phyloP scores from a whole-genome alignment of 257 asterid species.

The Fraxinus excelsior region DNA sequence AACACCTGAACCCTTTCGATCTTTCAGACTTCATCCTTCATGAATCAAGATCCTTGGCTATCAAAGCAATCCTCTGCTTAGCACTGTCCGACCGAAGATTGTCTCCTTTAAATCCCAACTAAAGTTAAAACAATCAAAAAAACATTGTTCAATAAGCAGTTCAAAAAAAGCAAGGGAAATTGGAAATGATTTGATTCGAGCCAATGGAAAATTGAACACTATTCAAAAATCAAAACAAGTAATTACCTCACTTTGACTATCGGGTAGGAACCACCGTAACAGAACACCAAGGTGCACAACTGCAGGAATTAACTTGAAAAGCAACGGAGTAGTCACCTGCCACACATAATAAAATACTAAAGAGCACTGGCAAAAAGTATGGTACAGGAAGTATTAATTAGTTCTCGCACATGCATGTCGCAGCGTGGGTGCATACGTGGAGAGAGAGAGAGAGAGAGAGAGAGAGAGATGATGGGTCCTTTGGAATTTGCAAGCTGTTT shows the following conservation, averaged over 20 bases:
- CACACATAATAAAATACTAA: neutral
- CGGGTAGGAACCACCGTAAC: constrained; percentile 91
- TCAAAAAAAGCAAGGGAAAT: constrained; percentile 2
- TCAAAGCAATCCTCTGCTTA: constrained; percentile 84
- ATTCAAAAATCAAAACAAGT: neutral
- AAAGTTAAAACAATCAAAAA: constrained; percentile 22
- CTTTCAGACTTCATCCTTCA: constrained; percentile 8
- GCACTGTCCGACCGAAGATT: constrained; percentile 77
- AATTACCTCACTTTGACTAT: constrained; percentile 74
- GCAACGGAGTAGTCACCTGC: constrained; percentile 95
- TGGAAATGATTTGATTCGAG: neutral
- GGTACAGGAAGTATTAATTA: neutral
- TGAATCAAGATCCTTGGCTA: constrained; percentile 61
- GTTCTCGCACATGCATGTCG: too few relatives aligned
- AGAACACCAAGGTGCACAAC: constrained; percentile 92
- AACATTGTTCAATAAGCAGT: constrained; percentile 15
- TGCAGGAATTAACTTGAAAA: constrained; percentile 93
- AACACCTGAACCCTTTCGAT: constrained; percentile 3
- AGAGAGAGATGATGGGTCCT: neutral
- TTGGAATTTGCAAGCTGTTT: neutral
- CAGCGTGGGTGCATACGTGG: neutral
- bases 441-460: neutral
- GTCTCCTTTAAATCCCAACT: constrained; percentile 83
- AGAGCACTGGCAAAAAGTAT: neutral
- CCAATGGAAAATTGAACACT: neutral